A percentile compares a stretch with the other conserved stretches of the same genome.
Conservation (phyloP, 2,329 filamentous ascomycete genomes). For the Trichophyton equinum region DNA sequence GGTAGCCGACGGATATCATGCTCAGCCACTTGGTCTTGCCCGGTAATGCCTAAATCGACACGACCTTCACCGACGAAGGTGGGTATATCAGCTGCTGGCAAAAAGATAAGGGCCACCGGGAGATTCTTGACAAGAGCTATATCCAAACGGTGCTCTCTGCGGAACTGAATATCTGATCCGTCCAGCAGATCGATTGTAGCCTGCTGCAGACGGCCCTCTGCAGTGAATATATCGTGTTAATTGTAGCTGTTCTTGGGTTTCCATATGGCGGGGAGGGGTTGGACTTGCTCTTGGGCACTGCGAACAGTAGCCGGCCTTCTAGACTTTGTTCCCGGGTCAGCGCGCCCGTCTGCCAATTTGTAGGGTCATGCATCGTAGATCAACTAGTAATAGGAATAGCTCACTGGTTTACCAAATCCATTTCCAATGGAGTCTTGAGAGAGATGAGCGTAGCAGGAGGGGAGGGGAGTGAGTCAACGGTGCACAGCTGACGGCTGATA, state of each 20-base stretch:
- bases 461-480: not conserved
- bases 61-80: constrained; percentile 93
- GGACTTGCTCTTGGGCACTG: constrained; percentile 89
- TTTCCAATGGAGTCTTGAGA: constrained; percentile 16
- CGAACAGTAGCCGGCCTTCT: constrained; percentile 85
- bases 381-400: constrained; percentile 15
- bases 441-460: not conserved
- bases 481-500: not conserved
- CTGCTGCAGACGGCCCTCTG: constrained; percentile 87
- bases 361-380: not conserved
- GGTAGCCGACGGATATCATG: constrained; percentile 51
- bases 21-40: constrained; percentile 82
- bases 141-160: constrained; percentile 85
- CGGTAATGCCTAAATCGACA: constrained; percentile 89
- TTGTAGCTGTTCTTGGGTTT: constrained; percentile 62
- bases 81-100: constrained; percentile 92
- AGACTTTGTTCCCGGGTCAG: constrained; percentile 46
- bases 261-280: constrained; percentile 50
- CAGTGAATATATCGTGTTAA: constrained; percentile 8
- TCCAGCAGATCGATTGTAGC: constrained; percentile 79
- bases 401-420: constrained; percentile 54
- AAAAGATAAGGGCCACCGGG: constrained; percentile 88
- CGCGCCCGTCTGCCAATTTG: not conserved
- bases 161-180: constrained; percentile 93
- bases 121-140: constrained; percentile 97